Base-by-base conservation (phyloP, 306 rosid species). In the Boehmeria nivea region DNA sequence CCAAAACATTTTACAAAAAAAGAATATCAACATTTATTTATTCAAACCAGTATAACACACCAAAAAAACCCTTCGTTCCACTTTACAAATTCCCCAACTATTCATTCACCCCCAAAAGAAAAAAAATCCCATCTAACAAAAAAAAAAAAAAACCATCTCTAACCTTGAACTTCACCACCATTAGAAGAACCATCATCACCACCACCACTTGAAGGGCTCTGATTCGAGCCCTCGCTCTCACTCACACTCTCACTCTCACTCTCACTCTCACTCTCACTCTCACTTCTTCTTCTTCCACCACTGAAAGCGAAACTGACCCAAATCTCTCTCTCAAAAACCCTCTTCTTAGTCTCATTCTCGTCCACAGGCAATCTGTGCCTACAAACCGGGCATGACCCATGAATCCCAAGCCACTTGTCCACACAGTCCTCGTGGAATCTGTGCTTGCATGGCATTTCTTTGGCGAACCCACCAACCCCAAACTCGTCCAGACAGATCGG, bases 331-430 rank as follows among this genome's bases (percentile, higher is more conserved):
- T 66, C 78, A 10, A 4, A 4, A 0, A 58, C 81, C 6, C 40
- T 44, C 72, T 78, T 87, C 73, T 64, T 87, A 0, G 54, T 74
- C 18, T 2, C 60, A 43, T 67, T 76, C 66, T 81, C 88, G n/a
- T 84, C 88, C 38, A 61, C 59, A 23, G 95, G 96, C 93, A 91
- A 79, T 64, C 46, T 72, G 43, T 57, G 79, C 72, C 99, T 67
- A 48, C 96, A 87, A 33, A 91, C 82, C 43, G 95, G 99, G 62
- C 95, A 87, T 15, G 85, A 67, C 31, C 95, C 99, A 59, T 81
- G 98, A 23, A 73, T 60, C 57, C 76, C 75, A 26, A 87, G 19
- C 98, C 98, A 91, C 81, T 75, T 82, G 69, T 78, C 89, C 24
- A 91, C 72, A 15, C 99, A 87, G 53, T 42, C 26, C 0, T 38